Conservation (phyloP, 768 basidiomycete genomes). For the Macrolepiota dolichaula region DNA sequence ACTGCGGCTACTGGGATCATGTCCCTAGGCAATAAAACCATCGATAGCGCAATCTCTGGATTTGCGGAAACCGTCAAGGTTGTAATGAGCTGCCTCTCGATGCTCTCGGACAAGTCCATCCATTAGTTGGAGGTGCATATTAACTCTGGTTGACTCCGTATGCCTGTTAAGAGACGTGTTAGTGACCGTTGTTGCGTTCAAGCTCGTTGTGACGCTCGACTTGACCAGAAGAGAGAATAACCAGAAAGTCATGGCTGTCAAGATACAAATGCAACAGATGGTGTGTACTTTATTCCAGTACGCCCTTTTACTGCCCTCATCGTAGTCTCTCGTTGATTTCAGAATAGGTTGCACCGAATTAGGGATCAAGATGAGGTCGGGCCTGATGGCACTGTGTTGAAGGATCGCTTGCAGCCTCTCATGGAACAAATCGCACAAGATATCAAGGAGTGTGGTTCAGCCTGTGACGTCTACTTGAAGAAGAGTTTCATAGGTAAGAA, state of each 20-base stretch:
- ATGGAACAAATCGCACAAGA: conserved; percentile 31
- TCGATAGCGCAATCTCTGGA: conserved; percentile 24
- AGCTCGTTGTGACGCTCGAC: conserved; percentile 44
- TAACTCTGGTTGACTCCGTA: too few relatives aligned
- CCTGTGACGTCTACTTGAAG: too few relatives aligned
- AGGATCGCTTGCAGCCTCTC: conserved; percentile 26
- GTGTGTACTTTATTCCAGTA: conserved; percentile 25
- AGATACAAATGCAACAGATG: conserved; percentile 47
- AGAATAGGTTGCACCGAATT: conserved; percentile 13
- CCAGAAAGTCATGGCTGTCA: conserved; percentile 40
- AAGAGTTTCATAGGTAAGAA: too few relatives aligned
- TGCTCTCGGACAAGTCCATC: too few relatives aligned
- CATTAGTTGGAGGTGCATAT: too few relatives aligned
- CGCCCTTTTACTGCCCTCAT: too few relatives aligned
- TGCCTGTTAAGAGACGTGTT: conserved; percentile 18
- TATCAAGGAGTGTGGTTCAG: conserved; percentile 40
- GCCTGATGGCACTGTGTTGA: conserved; percentile 27
- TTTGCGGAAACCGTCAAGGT: conserved; percentile 25
- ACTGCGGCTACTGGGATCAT: conserved; percentile 11
- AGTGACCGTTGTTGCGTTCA: too few relatives aligned
- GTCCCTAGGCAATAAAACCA: conserved; percentile 12
- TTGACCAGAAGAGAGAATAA: conserved; percentile 47
- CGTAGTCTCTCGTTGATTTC: too few relatives aligned
- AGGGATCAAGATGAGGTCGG: conserved; percentile 20
- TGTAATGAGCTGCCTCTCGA: conserved; percentile 25